Evolutionary conservation across 2,329 filamentous ascomycete species (phyloP), one percentile per base, ranked within the genome.

Genomic region (Pezicula rhizophila): DNA sequence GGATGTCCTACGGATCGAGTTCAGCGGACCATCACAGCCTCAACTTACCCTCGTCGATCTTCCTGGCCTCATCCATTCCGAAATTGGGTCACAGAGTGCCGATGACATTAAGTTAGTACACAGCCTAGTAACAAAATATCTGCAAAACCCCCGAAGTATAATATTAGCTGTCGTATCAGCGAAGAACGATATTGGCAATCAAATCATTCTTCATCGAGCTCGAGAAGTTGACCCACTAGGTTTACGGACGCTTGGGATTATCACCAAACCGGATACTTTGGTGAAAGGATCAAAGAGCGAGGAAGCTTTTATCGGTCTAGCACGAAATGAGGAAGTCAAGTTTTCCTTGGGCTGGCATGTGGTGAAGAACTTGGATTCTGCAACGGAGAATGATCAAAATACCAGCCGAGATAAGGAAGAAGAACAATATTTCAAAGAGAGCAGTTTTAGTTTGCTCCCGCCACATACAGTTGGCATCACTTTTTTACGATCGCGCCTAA

Each of bases 41-140:
- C 73, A 79, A 15, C 66, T 83, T 17, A 82, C 79, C 0, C 67
- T 83, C 28, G 77, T 84, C 4, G 78, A 83, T 59, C 66, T 83
- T 2, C 79, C 79, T 0, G 79, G 79, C 2, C 62, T 84, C 7
- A 77, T 80, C 41, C 68, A 74, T 34, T 67, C 69, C 0, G 63
- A 70, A 8, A 73, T 66, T 12, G 68, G 69, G n/a, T n/a, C 35
- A 14, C 71, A 79, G 51, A 70, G 69, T 2, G 61, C 61, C 2
- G 59, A 59, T 1, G 76, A 77, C 42, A 68, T 72, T 0, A 59
- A 69, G 2, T 50, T 73, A 2, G 73, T 83, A 6, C 52, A 23
- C 23, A 23, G 23, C 23, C 6, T 23, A 23, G 23, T 23, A 23
- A 7, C 70, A 2, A 60, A 61, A 0, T 79, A 79, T 62, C 75